phyloP scores from a whole-genome alignment of 2,329 filamentous ascomycete species.

The Diaporthe capsici region DNA sequence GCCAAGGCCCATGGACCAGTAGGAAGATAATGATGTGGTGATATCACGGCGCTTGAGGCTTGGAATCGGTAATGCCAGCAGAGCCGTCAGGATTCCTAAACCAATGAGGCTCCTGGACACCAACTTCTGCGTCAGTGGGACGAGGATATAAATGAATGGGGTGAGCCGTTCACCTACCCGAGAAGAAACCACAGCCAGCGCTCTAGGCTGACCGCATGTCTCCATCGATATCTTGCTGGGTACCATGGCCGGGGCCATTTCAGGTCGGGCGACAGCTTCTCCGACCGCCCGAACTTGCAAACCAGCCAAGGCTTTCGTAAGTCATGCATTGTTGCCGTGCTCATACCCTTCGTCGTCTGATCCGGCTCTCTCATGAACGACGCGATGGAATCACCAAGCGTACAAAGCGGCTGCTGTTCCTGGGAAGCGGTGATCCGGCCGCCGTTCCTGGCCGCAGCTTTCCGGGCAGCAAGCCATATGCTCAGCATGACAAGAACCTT shows the following conservation, averaged over 20 bases:
- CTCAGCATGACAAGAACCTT: slow-evolving; percentile 43
- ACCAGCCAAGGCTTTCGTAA: neutral
- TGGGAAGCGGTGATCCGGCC: neutral
- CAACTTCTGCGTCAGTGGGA: neutral
- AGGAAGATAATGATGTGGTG: slow-evolving; percentile 42
- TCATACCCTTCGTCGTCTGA: neutral
- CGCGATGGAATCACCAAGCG: slow-evolving; percentile 41
- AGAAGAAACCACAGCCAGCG: neutral
- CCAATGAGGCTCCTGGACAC: neutral
- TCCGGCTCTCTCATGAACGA: slow-evolving; percentile 25
- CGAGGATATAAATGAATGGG: too few species aligned
- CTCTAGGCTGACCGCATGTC: neutral
- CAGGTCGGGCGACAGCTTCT: slow-evolving; percentile 33
- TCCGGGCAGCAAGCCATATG: slow-evolving; percentile 41
- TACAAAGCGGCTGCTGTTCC: slow-evolving; percentile 42
- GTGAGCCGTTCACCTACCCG: neutral
- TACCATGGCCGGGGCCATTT: neutral
- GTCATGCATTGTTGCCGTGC: slow-evolving; percentile 1
- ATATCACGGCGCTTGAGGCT: slow-evolving; percentile 42
- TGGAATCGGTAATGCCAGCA: neutral
- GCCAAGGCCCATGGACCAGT: slow-evolving; percentile 51
- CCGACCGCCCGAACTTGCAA: neutral
- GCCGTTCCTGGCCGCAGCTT: neutral
- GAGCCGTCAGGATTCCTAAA: neutral
- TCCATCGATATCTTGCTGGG: neutral